Evolutionary conservation across 768 basidiomycete genomes (phyloP).

Genomic region (Boletus eberwhitei): DNA sequence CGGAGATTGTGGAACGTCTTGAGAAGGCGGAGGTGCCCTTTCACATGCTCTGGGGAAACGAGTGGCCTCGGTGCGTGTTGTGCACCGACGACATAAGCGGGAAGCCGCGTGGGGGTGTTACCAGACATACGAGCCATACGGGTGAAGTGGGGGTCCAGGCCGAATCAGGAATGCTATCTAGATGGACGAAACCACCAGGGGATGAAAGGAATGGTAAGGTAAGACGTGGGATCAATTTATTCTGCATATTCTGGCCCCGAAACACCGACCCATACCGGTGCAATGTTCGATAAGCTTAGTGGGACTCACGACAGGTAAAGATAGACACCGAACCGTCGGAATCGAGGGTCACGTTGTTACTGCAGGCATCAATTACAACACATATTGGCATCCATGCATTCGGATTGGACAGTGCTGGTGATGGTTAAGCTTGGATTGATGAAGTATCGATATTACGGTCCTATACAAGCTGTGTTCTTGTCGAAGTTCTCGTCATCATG

Average conservation of each 20-base stretch:
- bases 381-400: neutral
- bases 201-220: neutral
- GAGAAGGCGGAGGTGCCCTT: conserved; percentile 35
- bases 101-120: neutral
- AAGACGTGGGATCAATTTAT: conserved; percentile 8
- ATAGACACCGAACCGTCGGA: neutral
- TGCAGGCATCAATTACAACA: neutral
- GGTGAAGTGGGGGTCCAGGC: neutral
- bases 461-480: conserved; percentile 7
- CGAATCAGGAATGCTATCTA: neutral
- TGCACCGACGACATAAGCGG: conserved; percentile 21
- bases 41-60: conserved; percentile 32
- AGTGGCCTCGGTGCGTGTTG: conserved; percentile 22
- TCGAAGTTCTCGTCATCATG: neutral
- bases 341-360: neutral
- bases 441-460: neutral
- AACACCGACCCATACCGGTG: conserved; percentile 8
- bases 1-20: conserved; percentile 31
- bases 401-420: neutral
- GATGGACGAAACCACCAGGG: neutral
- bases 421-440: conserved; percentile 2
- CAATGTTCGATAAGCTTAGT: neutral
- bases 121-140: conserved; percentile 1
- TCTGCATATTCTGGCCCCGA: neutral
- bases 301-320: neutral